These are phyloP conservation scores for Lachancea sp. DNA, from an alignment of 805 yeast species.

Conservation along the genomic window DNA sequence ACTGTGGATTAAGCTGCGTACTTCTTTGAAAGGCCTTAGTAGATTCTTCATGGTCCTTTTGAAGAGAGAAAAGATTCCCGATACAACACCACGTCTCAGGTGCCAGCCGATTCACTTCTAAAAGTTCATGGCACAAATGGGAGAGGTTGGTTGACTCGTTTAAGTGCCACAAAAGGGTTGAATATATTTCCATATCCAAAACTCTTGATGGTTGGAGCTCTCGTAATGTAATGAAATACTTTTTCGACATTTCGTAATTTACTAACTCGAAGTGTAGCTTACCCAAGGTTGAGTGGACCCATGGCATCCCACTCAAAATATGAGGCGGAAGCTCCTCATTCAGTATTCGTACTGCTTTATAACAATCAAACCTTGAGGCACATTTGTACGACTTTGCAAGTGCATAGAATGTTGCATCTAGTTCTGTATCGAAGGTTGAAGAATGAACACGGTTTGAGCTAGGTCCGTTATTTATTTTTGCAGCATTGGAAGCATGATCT, in stretches of 20 bases:
- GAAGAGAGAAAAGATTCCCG: slow-evolving; percentile 82
- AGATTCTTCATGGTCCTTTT: slow-evolving; percentile 83
- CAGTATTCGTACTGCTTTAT: slow-evolving; percentile 66
- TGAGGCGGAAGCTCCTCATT: slow-evolving; percentile 47
- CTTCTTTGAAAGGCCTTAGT: slow-evolving; percentile 81
- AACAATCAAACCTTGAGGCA: slow-evolving; percentile 64
- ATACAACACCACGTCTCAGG: slow-evolving; percentile 89
- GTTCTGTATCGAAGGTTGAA: slow-evolving; percentile 8
- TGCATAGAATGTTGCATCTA: slow-evolving; percentile 39
- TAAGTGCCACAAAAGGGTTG: slow-evolving; percentile 89
- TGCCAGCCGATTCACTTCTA: slow-evolving; percentile 54
- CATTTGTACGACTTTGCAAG: slow-evolving; percentile 59
- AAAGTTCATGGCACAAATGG: slow-evolving; percentile 74
- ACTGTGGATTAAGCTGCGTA: slow-evolving; percentile 54
- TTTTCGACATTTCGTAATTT: slow-evolving; percentile 70
- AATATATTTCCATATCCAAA: slow-evolving; percentile 85
- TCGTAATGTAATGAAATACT: slow-evolving; percentile 56
- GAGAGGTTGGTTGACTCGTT: slow-evolving; percentile 74
- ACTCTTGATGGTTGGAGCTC: slow-evolving; percentile 68
- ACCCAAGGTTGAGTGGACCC: slow-evolving; percentile 78
- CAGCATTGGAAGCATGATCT: not conserved
- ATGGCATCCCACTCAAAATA: slow-evolving; percentile 63
- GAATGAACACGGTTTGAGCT: not conserved
- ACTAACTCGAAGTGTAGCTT: slow-evolving; percentile 80
- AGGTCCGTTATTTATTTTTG: not conserved